A percentile compares a stretch with the other conserved stretches of the same genome.
Evolutionary conservation across 176 grass and related monocot genomes (phyloP).

Genomic region (Aegilops speltoides): DNA sequence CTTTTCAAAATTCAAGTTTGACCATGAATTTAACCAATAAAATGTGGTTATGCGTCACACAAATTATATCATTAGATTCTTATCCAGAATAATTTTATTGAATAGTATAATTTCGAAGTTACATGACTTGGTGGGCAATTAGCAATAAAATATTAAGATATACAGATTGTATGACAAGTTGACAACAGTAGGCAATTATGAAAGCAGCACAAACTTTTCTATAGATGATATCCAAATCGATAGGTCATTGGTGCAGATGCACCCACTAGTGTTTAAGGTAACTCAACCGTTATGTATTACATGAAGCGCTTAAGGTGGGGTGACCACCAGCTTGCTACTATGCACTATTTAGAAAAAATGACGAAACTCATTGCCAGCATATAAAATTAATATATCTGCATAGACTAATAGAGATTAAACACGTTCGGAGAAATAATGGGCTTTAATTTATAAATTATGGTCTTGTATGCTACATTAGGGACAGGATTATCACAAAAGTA

Average conservation of each 20-base stretch:
- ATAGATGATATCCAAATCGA: background rate
- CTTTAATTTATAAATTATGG: background rate
- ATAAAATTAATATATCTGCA: background rate
- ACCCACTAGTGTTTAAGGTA: background rate
- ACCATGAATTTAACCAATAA: no score
- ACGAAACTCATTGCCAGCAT: background rate
- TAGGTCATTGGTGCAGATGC: background rate
- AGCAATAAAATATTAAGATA: slow-evolving; percentile 16
- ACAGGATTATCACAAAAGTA: background rate
- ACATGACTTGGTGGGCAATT: no score
- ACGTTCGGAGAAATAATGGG: background rate
- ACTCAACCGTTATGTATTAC: background rate
- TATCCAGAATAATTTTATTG: no score
- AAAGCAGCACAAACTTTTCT: slow-evolving; percentile 14
- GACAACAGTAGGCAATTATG: background rate
- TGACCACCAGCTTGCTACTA: background rate
- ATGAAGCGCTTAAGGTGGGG: background rate
- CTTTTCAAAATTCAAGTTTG: no score
- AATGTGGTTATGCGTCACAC: no score
- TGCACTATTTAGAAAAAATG: no score
- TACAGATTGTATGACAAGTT: background rate
- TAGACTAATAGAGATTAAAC: slow-evolving; percentile 3
- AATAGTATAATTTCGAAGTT: no score
- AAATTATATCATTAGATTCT: no score
- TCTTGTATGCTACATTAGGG: background rate